Conservation (phyloP, 2,329 filamentous ascomycete genomes). For the Epicoccum nigrum region DNA sequence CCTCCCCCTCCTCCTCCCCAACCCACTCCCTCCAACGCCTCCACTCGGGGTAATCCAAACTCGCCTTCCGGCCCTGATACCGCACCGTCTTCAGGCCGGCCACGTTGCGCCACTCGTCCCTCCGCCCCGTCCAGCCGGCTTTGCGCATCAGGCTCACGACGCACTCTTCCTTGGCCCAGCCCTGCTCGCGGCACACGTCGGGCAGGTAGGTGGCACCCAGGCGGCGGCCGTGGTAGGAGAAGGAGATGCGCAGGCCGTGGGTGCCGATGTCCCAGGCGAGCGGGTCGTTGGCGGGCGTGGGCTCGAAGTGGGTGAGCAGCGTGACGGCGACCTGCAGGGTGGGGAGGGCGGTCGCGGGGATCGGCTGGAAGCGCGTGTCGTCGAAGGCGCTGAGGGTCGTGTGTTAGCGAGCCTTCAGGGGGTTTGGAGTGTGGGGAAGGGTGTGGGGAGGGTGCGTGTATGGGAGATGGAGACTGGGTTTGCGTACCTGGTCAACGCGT, state of each 20-base stretch:
- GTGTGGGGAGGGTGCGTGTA: too few relatives aligned
- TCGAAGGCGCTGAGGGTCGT: conserved; percentile 70
- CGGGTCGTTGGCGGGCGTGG: conserved; percentile 63
- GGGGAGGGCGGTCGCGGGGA: conserved; percentile 51
- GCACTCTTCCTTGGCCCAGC: conserved; percentile 93
- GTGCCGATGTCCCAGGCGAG: conserved; percentile 86
- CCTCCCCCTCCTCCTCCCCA: conserved; percentile 28
- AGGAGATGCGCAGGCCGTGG: conserved; percentile 87
- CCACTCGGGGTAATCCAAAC: conserved; percentile 74
- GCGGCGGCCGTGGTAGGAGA: conserved; percentile 72
- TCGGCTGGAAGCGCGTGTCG: conserved; percentile 66
- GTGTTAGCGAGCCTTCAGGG: too few relatives aligned
- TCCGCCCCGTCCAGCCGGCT: conserved; percentile 81
- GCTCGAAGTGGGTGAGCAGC: conserved; percentile 84
- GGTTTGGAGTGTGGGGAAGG: too few relatives aligned
- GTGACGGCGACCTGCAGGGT: conserved; percentile 64
- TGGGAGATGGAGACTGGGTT: too few relatives aligned
- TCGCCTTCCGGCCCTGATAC: conserved; percentile 85
- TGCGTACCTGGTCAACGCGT: conserved; percentile 81
- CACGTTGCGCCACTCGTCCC: conserved; percentile 73
- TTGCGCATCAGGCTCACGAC: conserved; percentile 90
- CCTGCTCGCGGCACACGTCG: conserved; percentile 89
- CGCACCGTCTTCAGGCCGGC: conserved; percentile 79
- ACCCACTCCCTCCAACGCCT: conserved; percentile 81
- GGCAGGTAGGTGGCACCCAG: conserved; percentile 91